Evolutionary conservation across 2,329 filamentous ascomycete genomes (phyloP).

Genomic region (Colletotrichum musae): DNA sequence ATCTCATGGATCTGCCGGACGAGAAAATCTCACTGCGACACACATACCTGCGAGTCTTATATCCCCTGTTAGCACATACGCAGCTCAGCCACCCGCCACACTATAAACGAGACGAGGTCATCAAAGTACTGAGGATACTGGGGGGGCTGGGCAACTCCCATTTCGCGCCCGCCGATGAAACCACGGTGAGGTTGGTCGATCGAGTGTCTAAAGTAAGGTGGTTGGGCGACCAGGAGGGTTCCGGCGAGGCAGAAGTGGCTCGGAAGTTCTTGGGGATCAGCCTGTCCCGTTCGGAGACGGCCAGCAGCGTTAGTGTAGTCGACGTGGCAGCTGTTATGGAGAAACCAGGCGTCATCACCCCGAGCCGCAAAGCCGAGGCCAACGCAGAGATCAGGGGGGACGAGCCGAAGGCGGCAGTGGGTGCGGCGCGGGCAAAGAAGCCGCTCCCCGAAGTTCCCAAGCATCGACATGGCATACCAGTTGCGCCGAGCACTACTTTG

Average conservation of each 20-base stretch:
- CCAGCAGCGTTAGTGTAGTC: constrained; percentile 81
- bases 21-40: constrained; percentile 85
- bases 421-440: constrained; percentile 57
- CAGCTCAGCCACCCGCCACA: constrained; percentile 89
- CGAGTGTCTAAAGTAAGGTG: constrained; percentile 82
- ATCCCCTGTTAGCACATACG: constrained; percentile 91
- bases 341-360: constrained; percentile 86
- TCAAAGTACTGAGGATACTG: constrained; percentile 81
- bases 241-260: constrained; percentile 63
- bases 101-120: constrained; percentile 91
- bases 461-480: constrained; percentile 68
- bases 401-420: constrained; percentile 41
- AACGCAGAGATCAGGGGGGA: constrained; percentile 46
- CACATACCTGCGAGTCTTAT: constrained; percentile 93
- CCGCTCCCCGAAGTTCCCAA: constrained; percentile 69
- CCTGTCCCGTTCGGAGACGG: constrained; percentile 74
- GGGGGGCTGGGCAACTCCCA: constrained; percentile 77
- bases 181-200: constrained; percentile 81
- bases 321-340: constrained; percentile 86
- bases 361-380: constrained; percentile 70
- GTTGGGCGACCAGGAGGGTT: constrained; percentile 64
- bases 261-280: constrained; percentile 79
- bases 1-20: constrained; percentile 93
- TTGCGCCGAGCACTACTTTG: constrained; percentile 51
- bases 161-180: constrained; percentile 86